A percentile compares a stretch with the other conserved stretches of the same genome.
These are phyloP conservation scores for Dothideomycetes sp. DNA, from an alignment of 2,329 filamentous ascomycete genomes.

Conservation along the genomic window DNA sequence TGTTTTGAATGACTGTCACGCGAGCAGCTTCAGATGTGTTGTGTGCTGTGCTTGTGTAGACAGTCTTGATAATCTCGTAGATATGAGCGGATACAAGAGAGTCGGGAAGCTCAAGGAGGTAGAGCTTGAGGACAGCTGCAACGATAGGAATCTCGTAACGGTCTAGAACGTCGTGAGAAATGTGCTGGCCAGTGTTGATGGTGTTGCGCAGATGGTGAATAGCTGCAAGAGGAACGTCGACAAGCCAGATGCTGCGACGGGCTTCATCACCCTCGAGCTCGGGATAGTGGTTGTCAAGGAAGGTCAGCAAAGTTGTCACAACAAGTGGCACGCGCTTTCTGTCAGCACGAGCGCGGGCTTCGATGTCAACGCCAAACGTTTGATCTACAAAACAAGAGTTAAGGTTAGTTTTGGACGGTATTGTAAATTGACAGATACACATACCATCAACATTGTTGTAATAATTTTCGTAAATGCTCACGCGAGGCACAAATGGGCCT, in stretches of 20 bases:
- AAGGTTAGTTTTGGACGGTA: background rate
- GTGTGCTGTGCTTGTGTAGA: constrained; percentile 74
- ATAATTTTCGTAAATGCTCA: constrained; percentile 95
- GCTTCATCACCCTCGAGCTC: constrained; percentile 95
- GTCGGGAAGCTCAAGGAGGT: constrained; percentile 90
- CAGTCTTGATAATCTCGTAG: constrained; percentile 96
- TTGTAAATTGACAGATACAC: no score
- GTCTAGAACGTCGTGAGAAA: constrained; percentile 66
- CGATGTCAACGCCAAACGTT: constrained; percentile 96
- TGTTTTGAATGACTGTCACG: constrained; percentile 87
- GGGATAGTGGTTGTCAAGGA: constrained; percentile 92
- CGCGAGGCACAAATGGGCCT: constrained; percentile 80
- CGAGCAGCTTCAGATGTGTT: constrained; percentile 70
- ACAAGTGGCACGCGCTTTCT: constrained; percentile 90
- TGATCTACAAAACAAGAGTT: constrained; percentile 51
- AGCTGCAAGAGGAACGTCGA: constrained; percentile 76
- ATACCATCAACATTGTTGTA: constrained; percentile 85
- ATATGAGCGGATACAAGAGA: constrained; percentile 97
- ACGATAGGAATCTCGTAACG: constrained; percentile 92
- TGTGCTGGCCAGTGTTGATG: constrained; percentile 78
- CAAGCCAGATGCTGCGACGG: constrained; percentile 83
- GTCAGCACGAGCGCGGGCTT: constrained; percentile 84
- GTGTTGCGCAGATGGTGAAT: constrained; percentile 74
- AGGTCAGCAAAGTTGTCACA: constrained; percentile 86
- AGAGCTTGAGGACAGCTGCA: constrained; percentile 85